Evolutionary conservation across 345 rosid genomes (phyloP).

Genomic region (Pistacia vera): DNA sequence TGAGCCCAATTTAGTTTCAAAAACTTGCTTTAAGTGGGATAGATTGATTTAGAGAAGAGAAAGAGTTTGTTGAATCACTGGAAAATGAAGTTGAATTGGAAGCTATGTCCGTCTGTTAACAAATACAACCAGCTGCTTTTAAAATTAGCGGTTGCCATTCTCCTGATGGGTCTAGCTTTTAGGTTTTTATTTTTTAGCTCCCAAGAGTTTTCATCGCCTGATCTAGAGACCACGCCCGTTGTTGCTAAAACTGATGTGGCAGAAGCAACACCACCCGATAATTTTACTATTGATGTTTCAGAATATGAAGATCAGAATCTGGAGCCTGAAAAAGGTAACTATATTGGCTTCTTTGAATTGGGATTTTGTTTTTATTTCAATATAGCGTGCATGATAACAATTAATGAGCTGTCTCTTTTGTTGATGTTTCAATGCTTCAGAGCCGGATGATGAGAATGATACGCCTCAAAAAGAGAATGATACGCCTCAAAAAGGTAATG

Average conservation of each 20-base stretch:
- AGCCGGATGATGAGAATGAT: constrained; percentile 43
- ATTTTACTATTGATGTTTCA: constrained; percentile 21
- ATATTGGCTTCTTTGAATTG: neutral
- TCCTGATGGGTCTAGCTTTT: constrained; percentile 60
- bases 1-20: neutral
- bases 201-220: constrained; percentile 26
- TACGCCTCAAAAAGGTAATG: constrained; percentile 45
- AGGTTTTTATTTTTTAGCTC: constrained; percentile 50
- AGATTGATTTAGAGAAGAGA: neutral
- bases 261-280: constrained; percentile 3
- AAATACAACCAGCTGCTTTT: constrained; percentile 52
- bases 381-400: neutral
- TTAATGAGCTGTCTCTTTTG: neutral
- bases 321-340: constrained; percentile 47
- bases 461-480: constrained; percentile 34
- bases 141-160: constrained; percentile 48
- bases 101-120: constrained; percentile 32
- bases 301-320: constrained; percentile 49
- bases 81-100: constrained; percentile 58
- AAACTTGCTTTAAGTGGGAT: neutral
- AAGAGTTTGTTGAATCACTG: neutral
- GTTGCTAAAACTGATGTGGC: constrained; percentile 21
- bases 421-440: constrained; percentile 20
- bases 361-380: neutral
- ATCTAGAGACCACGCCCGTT: constrained; percentile 25